Evolutionary conservation across 192 early-diverging fungal genomes (phyloP).

Genomic region (Gigaspora rosea): DNA sequence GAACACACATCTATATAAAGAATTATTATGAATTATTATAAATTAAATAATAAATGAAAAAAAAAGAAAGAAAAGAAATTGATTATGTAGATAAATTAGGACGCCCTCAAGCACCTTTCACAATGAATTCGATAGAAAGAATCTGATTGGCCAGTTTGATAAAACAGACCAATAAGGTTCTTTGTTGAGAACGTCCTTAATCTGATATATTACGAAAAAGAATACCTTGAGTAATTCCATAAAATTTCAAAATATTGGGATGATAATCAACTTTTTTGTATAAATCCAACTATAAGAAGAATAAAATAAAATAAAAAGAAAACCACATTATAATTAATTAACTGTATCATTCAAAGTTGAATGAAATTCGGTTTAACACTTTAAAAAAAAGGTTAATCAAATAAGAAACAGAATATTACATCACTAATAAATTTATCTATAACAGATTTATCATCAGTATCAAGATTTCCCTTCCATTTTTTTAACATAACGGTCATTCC

Average conservation of each 20-base stretch:
- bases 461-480: background rate
- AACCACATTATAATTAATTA: background rate
- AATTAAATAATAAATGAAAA: background rate
- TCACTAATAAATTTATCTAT: constrained; percentile 3
- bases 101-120: too few relatives aligned
- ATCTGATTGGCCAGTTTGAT: too few relatives aligned
- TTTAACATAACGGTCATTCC: constrained; percentile 15
- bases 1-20: background rate
- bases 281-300: background rate
- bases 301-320: background rate
- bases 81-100: too few relatives aligned
- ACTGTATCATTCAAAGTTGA: background rate
- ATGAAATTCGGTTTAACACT: too few relatives aligned
- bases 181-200: too few relatives aligned
- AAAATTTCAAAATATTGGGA: constrained; percentile 14
- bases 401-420: background rate
- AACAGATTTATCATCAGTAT: background rate
- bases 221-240: constrained; percentile 12
- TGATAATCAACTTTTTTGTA: constrained; percentile 26
- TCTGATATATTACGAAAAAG: background rate
- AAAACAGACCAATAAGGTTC: too few relatives aligned
- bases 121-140: too few relatives aligned
- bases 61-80: background rate
- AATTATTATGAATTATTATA: background rate
- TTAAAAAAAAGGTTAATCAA: background rate